Base-by-base conservation (phyloP, 805 yeast species). In the Yamadazyma kitorensis region DNA sequence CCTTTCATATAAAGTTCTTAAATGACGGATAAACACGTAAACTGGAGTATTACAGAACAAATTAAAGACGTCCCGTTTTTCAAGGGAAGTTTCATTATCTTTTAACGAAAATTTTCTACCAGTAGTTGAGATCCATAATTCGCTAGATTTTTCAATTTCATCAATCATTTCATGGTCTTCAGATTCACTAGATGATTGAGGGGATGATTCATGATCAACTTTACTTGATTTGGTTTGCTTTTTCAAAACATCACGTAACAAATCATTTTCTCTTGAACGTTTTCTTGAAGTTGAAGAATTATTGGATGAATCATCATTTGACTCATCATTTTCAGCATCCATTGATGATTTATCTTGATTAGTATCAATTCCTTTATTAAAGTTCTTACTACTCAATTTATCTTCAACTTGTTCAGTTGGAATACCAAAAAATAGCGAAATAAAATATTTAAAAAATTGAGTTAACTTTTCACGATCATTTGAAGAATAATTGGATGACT, bases 11-110 rank as follows among this genome's bases (percentile, higher is more conserved):
- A 93, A 60, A 2, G 86, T 84, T 43, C 86, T 79, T 55, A 89
- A 67, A 47, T 84, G 83, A 47, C 98, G 85, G 75, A 88, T 77
- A 49, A 93, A 88, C 21, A 88, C 85, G 53, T 93, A 93, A 24
- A 89, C 76, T 37, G 89, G 80, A 4, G 96, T 82, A 59, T 91
- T 89, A 41, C 86, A 86, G 68, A 91, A 93, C 49, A 89, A 58
- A 55, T 88, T 89, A 67, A 65, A 87, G 30, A 70, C 74, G 19
- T 65, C 67, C 49, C 89, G 74, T 36, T 50, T 55, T 35, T 64
- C 64, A 10, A 51, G 42, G 2, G 45, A 39, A 10, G 43, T 31
- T 19, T 35, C 44, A 5, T 48, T 49, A 13, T 56, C 59, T 27
- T 47, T 55, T 29, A 59, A 47, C 5, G 61, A 49, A 33, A 56